Evolutionary conservation across 2,329 filamentous ascomycete species (phyloP), one percentile per base, ranked within the genome.

Genomic region (Zalaria sp.): DNA sequence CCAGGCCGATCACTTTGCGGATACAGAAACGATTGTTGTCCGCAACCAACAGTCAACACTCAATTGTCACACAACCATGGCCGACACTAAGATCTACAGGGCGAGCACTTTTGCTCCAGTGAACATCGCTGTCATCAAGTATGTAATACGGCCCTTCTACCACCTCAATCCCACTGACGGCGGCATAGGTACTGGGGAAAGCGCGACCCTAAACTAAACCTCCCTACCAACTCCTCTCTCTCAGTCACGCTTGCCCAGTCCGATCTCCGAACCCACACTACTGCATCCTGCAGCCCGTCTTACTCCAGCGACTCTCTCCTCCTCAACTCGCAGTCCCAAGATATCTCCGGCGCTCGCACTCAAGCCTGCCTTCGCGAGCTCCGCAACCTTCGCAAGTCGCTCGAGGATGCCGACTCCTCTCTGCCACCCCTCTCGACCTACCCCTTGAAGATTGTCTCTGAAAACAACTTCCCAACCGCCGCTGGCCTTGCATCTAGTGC

Each of bases 391-490:
- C 83, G 91, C 47, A 72, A 77, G 40, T 69, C 76, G 25, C 71
- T 96, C 55, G 91, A 98, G 64, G 68, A 70, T 31, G 63, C 72
- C 46, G 70, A 94, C 59, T 53, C 78, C 0, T 78, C 77, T 25
- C 73, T 94, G n/a, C 86, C 89, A 35, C 85, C 83, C 62, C 77
- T 98, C 43, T 83, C 86, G 7, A 59, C 71, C 40, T 71, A 83
- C 55, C 78, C 83, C 29, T 77, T 98, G 47, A 83, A 81, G 53
- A 81, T 98, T 50, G 87, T 95, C 43, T 91, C 84, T 43, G 83
- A 91, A 68, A 98, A 98, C 74, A 98, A 98, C 73, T 98, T 98
- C 73, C 91, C 91, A 48, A 98, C 91, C 2, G 91, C 91, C 26
- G 91, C 91, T 4, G 91, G 91, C 5, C 78, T 98, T 27, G 75